Percentiles rank a stretch among this genome's conserved stretches.
These are phyloP conservation scores for Neoscytalidium dimidiatum DNA, from an alignment of 2,329 filamentous ascomycete species.

Conservation along the genomic window DNA sequence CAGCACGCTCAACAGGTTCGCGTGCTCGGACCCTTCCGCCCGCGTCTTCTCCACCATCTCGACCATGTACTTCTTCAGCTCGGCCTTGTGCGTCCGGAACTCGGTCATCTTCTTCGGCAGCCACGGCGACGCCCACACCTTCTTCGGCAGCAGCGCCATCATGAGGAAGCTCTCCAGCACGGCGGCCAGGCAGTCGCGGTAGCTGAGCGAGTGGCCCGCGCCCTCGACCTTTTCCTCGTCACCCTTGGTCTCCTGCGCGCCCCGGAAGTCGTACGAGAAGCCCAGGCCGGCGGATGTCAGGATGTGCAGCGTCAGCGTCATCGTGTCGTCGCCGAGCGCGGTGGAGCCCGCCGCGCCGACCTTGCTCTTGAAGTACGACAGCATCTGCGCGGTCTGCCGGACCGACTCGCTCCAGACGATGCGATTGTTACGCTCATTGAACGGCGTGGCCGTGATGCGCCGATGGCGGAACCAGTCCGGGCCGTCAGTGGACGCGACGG, in stretches of 20 bases:
- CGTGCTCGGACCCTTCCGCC: background rate
- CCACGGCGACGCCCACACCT: constrained; percentile 22
- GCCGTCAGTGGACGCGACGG: constrained; percentile 12
- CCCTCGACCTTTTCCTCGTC: background rate
- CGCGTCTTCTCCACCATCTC: constrained; percentile 8
- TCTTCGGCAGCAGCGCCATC: background rate
- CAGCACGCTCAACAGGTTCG: constrained; percentile 5
- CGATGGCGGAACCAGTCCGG: constrained; percentile 31
- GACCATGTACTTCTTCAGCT: background rate
- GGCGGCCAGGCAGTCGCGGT: constrained; percentile 28
- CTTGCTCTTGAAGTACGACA: constrained; percentile 20
- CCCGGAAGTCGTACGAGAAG: constrained; percentile 26
- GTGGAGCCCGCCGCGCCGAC: background rate
- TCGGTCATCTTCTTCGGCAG: background rate
- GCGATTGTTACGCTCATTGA: constrained; percentile 31
- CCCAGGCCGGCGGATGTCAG: constrained; percentile 42
- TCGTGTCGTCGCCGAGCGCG: constrained; percentile 30
- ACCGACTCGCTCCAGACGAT: constrained; percentile 29
- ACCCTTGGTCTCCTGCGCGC: background rate
- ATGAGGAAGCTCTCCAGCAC: constrained; percentile 31
- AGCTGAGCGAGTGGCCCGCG: constrained; percentile 23
- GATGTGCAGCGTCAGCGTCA: constrained; percentile 40
- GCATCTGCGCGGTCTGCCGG: constrained; percentile 24
- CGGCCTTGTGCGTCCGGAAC: background rate
- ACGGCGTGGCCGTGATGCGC: constrained; percentile 27